Evolutionary conservation across 768 basidiomycete species (phyloP).

Genomic region (Pulveroboletus sp.): DNA sequence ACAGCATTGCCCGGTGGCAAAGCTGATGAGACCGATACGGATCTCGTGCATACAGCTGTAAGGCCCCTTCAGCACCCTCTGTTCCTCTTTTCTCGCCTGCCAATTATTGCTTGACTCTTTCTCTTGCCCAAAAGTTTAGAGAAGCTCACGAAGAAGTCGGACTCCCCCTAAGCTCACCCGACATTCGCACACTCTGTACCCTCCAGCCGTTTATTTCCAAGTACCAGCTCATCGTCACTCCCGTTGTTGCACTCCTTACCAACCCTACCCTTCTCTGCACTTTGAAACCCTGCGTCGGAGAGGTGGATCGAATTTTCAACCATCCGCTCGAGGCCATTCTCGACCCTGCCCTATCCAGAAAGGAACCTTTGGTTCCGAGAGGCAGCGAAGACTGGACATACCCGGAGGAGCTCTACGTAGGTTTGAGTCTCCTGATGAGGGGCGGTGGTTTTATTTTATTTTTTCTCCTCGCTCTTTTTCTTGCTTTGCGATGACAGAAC

Average conservation of each 20-base stretch:
- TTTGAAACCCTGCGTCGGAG: conserved; percentile 56
- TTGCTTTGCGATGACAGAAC: conserved; percentile 39
- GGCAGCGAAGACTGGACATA: conserved; percentile 82
- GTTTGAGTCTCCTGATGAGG: conserved; percentile 21
- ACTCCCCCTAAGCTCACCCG: conserved; percentile 54
- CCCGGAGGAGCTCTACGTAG: conserved; percentile 66
- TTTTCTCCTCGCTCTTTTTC: not conserved
- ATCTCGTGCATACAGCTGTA: conserved; percentile 73
- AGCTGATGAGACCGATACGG: conserved; percentile 61
- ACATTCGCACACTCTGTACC: conserved; percentile 57
- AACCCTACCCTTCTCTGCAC: conserved; percentile 45
- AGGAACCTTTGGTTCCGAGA: conserved; percentile 47
- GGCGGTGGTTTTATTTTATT: not conserved
- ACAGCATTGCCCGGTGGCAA: conserved; percentile 85
- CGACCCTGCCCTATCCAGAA: conserved; percentile 48
- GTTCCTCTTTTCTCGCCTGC: not conserved
- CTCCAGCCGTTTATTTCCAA: conserved; percentile 69
- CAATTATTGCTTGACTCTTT: not conserved
- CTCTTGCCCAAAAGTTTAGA: conserved; percentile 48
- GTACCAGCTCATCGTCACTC: conserved; percentile 70
- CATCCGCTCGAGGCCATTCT: conserved; percentile 75
- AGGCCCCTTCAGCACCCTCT: conserved; percentile 24
- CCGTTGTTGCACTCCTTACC: conserved; percentile 71
- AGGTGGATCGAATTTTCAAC: conserved; percentile 79
- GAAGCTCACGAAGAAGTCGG: conserved; percentile 87